phyloP scores from a whole-genome alignment of 441 rosid species.

The Erysimum cheiri region DNA sequence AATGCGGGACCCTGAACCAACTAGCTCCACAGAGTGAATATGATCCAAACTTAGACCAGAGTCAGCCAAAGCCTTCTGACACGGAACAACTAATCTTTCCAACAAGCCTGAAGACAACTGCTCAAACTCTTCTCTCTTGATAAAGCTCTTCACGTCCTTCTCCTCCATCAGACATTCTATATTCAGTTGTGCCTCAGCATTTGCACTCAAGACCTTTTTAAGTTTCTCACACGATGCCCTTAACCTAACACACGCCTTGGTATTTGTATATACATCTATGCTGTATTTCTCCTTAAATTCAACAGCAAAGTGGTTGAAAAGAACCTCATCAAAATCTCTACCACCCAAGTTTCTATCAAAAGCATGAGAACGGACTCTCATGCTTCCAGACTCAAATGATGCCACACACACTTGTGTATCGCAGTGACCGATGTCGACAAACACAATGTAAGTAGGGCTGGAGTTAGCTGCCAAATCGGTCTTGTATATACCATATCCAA shows the following conservation, averaged over 20 bases:
- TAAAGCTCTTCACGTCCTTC: conserved; percentile 89
- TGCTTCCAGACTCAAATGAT: conserved; percentile 67
- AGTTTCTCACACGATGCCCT: conserved; percentile 90
- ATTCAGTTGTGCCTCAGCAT: conserved; percentile 82
- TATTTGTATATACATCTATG: conserved; percentile 79
- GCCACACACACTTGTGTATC: conserved; percentile 84
- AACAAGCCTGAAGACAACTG: conserved; percentile 55
- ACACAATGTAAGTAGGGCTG: conserved; percentile 62
- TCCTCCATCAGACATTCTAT: conserved; percentile 97
- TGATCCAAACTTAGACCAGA: conserved; percentile 55
- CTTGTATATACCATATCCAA: conserved; percentile 93
- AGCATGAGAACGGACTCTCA: conserved; percentile 85
- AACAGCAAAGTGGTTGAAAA: conserved; percentile 72
- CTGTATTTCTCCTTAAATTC: conserved; percentile 79
- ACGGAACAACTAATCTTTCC: conserved; percentile 64
- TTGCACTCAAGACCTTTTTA: conserved; percentile 97
- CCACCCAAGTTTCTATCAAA: conserved; percentile 87
- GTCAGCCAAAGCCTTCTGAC: conserved; percentile 62
- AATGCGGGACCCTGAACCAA: conserved; percentile 76
- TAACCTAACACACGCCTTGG: conserved; percentile 76
- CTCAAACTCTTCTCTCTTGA: conserved; percentile 95
- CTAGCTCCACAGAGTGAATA: conserved; percentile 71
- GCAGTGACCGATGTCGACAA: conserved; percentile 91
- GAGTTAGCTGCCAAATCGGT: conserved; percentile 65
- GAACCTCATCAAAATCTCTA: conserved; percentile 87